A percentile compares a stretch with the other conserved stretches of the same genome.
These are phyloP conservation scores for Xylaria sp. DNA, from an alignment of 2,329 filamentous ascomycete species.

Conservation along the genomic window DNA sequence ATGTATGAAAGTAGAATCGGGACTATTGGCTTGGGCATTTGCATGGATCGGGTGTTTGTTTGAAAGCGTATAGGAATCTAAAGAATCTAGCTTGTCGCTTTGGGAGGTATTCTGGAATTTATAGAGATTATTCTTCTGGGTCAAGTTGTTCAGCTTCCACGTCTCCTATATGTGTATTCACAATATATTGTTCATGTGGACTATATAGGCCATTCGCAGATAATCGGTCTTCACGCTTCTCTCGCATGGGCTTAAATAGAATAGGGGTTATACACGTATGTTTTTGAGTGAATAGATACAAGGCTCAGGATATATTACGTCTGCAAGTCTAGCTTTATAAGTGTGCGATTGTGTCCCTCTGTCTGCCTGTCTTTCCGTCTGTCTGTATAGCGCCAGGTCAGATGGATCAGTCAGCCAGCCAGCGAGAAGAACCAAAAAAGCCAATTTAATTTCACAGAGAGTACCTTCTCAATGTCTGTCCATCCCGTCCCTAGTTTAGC, in stretches of 20 bases:
- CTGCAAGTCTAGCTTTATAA: conserved; percentile 11
- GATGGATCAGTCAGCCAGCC: background rate
- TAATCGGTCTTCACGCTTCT: background rate
- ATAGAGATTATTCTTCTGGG: background rate
- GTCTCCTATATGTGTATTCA: background rate
- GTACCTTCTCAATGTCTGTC: conserved; percentile 7
- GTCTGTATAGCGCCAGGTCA: background rate
- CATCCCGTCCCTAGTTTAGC: conserved; percentile 4
- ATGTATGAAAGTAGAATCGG: conserved; percentile 3
- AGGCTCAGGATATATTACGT: conserved; percentile 26
- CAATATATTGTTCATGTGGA: background rate
- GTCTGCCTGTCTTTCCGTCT: background rate
- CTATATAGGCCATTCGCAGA: background rate
- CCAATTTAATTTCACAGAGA: conserved; percentile 10
- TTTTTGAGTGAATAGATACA: background rate
- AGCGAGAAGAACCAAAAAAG: background rate
- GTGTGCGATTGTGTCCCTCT: background rate
- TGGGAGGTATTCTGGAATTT: conserved; percentile 1
- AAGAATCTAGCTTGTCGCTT: background rate
- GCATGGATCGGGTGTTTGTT: conserved; percentile 34
- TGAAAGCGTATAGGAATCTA: conserved; percentile 17
- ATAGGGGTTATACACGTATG: background rate
- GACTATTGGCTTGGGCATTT: conserved; percentile 35
- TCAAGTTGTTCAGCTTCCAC: background rate
- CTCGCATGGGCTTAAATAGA: background rate